These are phyloP conservation scores for Centaurea solstitialis DNA, from an alignment of 129 eudicot genomes.

Conservation along the genomic window DNA sequence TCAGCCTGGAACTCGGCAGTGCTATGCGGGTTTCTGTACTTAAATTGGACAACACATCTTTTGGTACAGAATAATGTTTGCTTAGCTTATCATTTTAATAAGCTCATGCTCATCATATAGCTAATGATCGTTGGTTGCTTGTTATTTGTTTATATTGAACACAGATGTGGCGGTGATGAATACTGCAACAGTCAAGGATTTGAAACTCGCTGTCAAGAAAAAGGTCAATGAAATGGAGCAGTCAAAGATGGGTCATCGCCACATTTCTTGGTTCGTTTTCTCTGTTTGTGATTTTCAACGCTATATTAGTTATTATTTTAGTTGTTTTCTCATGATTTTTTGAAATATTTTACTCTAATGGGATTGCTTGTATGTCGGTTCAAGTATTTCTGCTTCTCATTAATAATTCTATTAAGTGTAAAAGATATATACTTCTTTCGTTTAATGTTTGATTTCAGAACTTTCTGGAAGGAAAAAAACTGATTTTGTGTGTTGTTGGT, in stretches of 20 bases:
- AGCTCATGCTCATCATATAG: neutral
- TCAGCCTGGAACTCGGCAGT: slow-evolving; percentile 91
- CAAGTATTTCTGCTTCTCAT: neutral
- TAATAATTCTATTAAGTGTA: no score
- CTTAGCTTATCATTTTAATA: slow-evolving; percentile 30
- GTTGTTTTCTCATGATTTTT: neutral
- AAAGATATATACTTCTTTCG: neutral
- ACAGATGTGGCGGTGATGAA: slow-evolving; percentile 86
- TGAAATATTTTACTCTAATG: no score
- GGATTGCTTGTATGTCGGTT: no score
- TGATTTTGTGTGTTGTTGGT: neutral
- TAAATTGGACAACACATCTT: slow-evolving; percentile 63
- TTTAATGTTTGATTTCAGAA: neutral
- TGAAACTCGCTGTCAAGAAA: slow-evolving; percentile 69
- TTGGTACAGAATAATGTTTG: slow-evolving; percentile 47
- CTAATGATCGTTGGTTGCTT: neutral
- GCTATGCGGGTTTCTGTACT: slow-evolving; percentile 85
- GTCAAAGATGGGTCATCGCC: slow-evolving; percentile 97
- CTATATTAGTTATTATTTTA: neutral
- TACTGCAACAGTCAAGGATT: slow-evolving; percentile 74
- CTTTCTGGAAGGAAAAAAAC: neutral
- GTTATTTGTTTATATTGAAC: neutral
- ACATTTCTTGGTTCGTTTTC: slow-evolving; percentile 73
- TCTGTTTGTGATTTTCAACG: neutral
- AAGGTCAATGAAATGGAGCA: slow-evolving; percentile 83